Percentiles rank a stretch among this genome's conserved stretches.
These are phyloP conservation scores for Colletotrichum filicis DNA, from an alignment of 2,329 filamentous ascomycete species.

Conservation along the genomic window DNA sequence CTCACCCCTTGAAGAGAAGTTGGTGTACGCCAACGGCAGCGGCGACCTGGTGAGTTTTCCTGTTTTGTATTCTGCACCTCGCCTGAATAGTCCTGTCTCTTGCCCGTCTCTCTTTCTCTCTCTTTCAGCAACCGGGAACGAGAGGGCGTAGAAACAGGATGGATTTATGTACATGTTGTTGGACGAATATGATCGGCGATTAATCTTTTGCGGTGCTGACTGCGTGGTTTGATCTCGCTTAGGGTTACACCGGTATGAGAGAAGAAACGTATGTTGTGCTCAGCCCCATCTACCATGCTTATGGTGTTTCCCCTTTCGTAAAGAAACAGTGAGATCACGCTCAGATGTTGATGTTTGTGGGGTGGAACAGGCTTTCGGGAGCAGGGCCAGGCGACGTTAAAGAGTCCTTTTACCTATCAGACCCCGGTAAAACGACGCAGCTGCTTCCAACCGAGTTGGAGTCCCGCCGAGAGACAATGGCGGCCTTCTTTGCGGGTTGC, in stretches of 20 bases:
- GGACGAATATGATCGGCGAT: background rate
- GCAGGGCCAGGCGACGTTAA: conserved; percentile 34
- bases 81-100: background rate
- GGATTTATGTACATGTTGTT: background rate
- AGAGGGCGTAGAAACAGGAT: background rate
- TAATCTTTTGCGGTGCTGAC: conserved; percentile 1
- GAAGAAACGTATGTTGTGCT: conserved; percentile 32
- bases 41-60: conserved; percentile 30
- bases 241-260: conserved; percentile 36
- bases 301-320: background rate
- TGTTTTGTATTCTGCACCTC: background rate
- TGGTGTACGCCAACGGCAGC: conserved; percentile 26
- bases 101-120: background rate
- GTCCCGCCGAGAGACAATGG: conserved; percentile 1
- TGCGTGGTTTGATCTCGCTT: background rate
- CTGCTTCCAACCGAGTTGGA: conserved; percentile 27
- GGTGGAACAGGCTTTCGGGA: conserved; percentile 24
- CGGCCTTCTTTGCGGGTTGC: conserved; percentile 27
- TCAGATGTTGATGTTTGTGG: background rate
- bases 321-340: background rate
- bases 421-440: conserved; percentile 23
- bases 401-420: conserved; percentile 35
- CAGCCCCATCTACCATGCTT: background rate
- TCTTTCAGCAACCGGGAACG: background rate
- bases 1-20: conserved; percentile 14